Conservation (phyloP, 2,329 filamentous ascomycete species). For the Alternaria solani region DNA sequence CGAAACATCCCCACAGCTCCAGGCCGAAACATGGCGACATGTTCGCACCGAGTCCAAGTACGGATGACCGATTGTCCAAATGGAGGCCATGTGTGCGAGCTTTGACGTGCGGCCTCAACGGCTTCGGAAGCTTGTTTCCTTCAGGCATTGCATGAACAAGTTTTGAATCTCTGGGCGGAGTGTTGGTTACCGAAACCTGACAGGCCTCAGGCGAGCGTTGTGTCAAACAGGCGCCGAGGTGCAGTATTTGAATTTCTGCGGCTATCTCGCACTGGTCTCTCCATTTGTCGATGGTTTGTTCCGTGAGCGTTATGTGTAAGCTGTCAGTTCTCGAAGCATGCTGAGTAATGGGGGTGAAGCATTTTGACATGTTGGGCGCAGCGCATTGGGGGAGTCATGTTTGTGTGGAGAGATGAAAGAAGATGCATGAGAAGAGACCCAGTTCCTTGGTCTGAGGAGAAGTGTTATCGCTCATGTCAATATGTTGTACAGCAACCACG, state of each 20-base stretch:
- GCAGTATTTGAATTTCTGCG: conserved; percentile 12
- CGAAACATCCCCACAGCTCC: conserved; percentile 1
- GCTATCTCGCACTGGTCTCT: conserved; percentile 1
- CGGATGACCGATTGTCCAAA: conserved; percentile 8
- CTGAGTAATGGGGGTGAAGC: neutral
- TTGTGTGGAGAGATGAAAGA: neutral
- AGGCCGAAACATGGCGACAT: conserved; percentile 6
- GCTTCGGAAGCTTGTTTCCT: conserved; percentile 7
- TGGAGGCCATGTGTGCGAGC: conserved; percentile 9
- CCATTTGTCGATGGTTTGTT: neutral
- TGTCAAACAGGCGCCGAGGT: conserved; percentile 12
- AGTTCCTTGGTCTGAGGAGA: conserved; percentile 8
- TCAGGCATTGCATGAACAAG: conserved; percentile 9
- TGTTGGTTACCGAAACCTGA: conserved; percentile 7
- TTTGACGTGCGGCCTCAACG: neutral
- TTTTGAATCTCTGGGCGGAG: conserved; percentile 2
- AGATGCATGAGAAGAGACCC: conserved; percentile 4
- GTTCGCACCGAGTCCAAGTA: neutral
- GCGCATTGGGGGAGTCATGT: neutral
- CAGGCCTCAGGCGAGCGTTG: conserved; percentile 14
- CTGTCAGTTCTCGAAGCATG: neutral
- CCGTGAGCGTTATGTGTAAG: neutral
- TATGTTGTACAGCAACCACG: conserved; percentile 45
- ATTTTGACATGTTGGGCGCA: neutral
- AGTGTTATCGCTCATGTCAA: conserved; percentile 19